Percentiles rank a stretch among this genome's conserved stretches.
Conservation (phyloP, 345 rosid species). For the Corchorus capsularis region DNA sequence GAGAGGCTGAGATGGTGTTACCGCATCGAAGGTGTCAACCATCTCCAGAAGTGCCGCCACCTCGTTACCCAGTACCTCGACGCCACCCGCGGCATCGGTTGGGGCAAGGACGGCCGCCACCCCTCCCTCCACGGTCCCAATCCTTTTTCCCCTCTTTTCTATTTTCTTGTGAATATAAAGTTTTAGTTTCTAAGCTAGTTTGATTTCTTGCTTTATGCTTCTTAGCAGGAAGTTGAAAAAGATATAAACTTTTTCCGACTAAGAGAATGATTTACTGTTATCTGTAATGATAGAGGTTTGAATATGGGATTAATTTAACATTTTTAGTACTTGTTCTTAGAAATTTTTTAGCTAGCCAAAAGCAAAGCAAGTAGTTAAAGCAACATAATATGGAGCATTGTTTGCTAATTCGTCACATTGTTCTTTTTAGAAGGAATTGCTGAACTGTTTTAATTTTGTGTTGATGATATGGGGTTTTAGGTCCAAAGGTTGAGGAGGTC, state of each 20-base stretch:
- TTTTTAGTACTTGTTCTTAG: neutral
- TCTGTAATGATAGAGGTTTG: neutral
- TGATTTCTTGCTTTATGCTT: neutral
- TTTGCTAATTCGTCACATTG: neutral
- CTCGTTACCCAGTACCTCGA: conserved; percentile 93
- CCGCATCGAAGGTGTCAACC: conserved; percentile 96
- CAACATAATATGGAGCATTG: neutral
- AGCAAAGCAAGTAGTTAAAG: neutral
- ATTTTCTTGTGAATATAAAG: neutral
- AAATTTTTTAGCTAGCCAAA: neutral
- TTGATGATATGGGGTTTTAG: conserved; percentile 33
- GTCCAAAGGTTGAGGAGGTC: conserved; percentile 58
- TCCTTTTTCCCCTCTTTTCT: neutral
- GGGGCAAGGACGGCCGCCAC: conserved; percentile 99
- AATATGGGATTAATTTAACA: too few species aligned
- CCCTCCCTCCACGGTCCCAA: conserved; percentile 75
- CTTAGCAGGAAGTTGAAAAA: neutral
- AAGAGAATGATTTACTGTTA: neutral
- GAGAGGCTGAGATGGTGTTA: conserved; percentile 95
- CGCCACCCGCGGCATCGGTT: conserved; percentile 96
- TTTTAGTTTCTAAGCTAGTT: neutral
- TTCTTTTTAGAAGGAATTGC: neutral
- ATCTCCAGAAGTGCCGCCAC: conserved; percentile 95
- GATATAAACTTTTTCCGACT: neutral
- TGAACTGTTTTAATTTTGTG: conserved; percentile 12